Percentiles rank a stretch among this genome's conserved stretches.
phyloP scores from a whole-genome alignment of 1,284 basidiomycete species.

The Malassezia vespertilionis region DNA sequence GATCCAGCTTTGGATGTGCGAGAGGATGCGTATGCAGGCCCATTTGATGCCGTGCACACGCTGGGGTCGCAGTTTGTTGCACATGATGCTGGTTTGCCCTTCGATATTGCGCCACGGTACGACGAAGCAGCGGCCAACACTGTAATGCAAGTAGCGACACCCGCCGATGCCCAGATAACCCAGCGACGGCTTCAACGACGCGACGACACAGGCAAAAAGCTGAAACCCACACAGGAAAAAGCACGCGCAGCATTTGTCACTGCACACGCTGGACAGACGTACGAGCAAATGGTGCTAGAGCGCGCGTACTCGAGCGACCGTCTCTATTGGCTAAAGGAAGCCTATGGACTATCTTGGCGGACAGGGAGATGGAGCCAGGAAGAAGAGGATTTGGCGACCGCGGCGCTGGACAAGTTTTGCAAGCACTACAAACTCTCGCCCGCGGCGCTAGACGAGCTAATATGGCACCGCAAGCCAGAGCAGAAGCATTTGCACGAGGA shows the following conservation, averaged over 20 bases:
- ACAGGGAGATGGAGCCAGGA: slow-evolving; percentile 18
- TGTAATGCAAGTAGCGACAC: neutral
- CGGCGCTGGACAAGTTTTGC: slow-evolving; percentile 14
- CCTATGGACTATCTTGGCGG: slow-evolving; percentile 17
- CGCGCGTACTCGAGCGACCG: slow-evolving; percentile 19
- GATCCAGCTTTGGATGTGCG: neutral
- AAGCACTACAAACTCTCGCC: slow-evolving; percentile 13
- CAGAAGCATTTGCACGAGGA: slow-evolving; percentile 21
- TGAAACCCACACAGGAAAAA: slow-evolving; percentile 13
- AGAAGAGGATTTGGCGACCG: slow-evolving; percentile 16
- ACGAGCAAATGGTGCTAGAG: slow-evolving; percentile 20
- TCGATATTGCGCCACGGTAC: slow-evolving; percentile 1
- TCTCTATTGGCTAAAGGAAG: slow-evolving; percentile 17
- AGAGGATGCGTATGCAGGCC: neutral
- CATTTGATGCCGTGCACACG: slow-evolving; percentile 5
- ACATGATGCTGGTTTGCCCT: neutral
- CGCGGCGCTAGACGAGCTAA: slow-evolving; percentile 16
- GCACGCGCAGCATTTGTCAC: slow-evolving; percentile 15
- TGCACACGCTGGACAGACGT: slow-evolving; percentile 16
- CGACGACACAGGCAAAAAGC: neutral
- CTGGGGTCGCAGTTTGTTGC: slow-evolving; percentile 10
- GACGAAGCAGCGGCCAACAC: neutral
- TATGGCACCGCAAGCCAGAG: slow-evolving; percentile 17
- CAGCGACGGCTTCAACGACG: neutral
- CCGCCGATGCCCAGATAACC: neutral